Base-by-base conservation (phyloP, 805 yeast genomes). In the Yamadazyma olivae region DNA sequence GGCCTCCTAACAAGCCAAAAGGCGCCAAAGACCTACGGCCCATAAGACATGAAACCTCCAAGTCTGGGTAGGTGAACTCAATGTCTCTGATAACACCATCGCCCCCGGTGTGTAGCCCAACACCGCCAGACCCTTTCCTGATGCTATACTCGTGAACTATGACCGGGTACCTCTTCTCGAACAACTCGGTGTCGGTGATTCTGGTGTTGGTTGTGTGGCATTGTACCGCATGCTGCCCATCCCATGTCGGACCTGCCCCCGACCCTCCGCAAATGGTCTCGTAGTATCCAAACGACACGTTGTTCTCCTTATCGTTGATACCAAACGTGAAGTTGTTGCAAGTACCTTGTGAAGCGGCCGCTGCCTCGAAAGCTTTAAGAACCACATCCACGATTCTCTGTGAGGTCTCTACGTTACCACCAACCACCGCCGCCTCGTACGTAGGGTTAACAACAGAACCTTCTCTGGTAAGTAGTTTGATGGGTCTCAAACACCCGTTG, bases 261-360 rank as follows among this genome's bases (percentile, higher is more conserved):
- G 89, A 84, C 1, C 97, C 97, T 41, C 97, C 97, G 40, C 95
- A 93, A 41, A 90, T 88, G 0, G 97, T 90, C 56, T 89, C 96
- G 56, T 89, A 89, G 57, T 89, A 89, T 0, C 96, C 96, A 57
- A 87, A 88, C 0, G 90, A 88, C 39, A 74, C 70, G 6, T 62
- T 57, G 39, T 74, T 73, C 8, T 45, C 44, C 9, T 48, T 45
- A 31, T 88, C 91, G 43, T 82, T 86, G 18, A 75, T 77, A 17
- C 97, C 97, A 66, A 90, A 91, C 0, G 96, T 90, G 49, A 91
- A 77, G 61, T 91, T 93, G 61, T 93, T 91, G 58, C 96, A 87
- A 41, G 93, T 89, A 28, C 97, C 96, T 61, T 91, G 98, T 1
- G 97, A 89, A 46, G 89, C 96, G 2, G 97, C 97, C 67, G 88